phyloP scores from a whole-genome alignment of 345 rosid species.

The Heritiera littoralis region DNA sequence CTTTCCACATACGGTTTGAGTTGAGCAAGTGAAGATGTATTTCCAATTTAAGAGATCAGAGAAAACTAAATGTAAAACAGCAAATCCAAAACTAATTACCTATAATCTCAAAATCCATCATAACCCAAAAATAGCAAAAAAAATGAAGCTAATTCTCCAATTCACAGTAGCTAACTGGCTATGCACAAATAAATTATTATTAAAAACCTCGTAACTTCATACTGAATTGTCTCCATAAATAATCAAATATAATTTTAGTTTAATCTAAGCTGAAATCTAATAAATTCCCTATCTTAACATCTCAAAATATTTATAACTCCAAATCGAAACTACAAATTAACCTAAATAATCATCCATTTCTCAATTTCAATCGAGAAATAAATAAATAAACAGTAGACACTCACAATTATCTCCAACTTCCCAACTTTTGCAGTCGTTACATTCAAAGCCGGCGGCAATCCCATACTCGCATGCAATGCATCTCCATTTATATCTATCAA shows the following conservation, averaged over 20 bases:
- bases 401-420: conserved; percentile 75
- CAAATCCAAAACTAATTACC: neutral
- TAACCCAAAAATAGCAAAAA: neutral
- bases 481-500: conserved; percentile 87
- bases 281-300: neutral
- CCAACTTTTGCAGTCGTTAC: conserved; percentile 91
- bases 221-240: neutral
- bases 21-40: neutral
- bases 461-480: conserved; percentile 97
- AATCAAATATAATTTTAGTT: neutral
- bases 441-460: conserved; percentile 87
- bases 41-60: conserved; percentile 13
- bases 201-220: neutral
- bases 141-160: neutral
- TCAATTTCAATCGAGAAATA: conserved; percentile 41
- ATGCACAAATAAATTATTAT: neutral
- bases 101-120: neutral
- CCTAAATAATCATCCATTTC: conserved; percentile 60
- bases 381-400: conserved; percentile 27
- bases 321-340: conserved; percentile 25
- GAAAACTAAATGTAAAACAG: neutral
- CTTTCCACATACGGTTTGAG: neutral
- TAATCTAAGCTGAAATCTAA: conserved; percentile 3
- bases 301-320: conserved; percentile 10
- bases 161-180: neutral